phyloP scores from a whole-genome alignment of 2,329 filamentous ascomycete genomes.

The Colletotrichum liriopes region DNA sequence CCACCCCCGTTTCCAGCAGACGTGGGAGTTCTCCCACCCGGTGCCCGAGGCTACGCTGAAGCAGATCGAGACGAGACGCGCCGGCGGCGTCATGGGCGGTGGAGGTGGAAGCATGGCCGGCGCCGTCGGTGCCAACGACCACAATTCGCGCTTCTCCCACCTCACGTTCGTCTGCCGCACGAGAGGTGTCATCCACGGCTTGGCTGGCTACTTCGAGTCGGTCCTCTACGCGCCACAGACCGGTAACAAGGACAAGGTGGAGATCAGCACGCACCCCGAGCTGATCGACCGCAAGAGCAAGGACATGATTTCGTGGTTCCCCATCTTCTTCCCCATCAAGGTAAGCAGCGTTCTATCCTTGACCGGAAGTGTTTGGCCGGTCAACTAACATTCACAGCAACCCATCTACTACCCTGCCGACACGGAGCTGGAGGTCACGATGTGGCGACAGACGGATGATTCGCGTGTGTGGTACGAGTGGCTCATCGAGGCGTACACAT shows the following conservation, averaged over 20 bases:
- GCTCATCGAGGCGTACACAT: constrained; percentile 88
- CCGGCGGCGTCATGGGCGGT: constrained; percentile 76
- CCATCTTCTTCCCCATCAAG: constrained; percentile 97
- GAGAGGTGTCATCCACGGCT: constrained; percentile 88
- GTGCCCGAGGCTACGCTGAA: constrained; percentile 73
- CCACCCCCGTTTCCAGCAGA: constrained; percentile 77
- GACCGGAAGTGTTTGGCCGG: neutral
- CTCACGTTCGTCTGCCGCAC: constrained; percentile 84
- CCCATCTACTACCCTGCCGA: constrained; percentile 89
- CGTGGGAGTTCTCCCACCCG: constrained; percentile 87
- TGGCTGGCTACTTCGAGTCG: constrained; percentile 96
- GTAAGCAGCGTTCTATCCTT: constrained; percentile 62
- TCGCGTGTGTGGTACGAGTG: constrained; percentile 99
- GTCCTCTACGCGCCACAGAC: constrained; percentile 82
- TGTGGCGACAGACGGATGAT: constrained; percentile 97
- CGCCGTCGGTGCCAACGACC: constrained; percentile 87
- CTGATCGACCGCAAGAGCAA: constrained; percentile 93
- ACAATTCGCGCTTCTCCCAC: constrained; percentile 87
- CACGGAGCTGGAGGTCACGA: constrained; percentile 89
- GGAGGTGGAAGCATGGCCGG: constrained; percentile 82
- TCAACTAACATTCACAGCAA: constrained; percentile 66
- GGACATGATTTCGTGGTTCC: constrained; percentile 99
- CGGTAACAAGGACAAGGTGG: constrained; percentile 71
- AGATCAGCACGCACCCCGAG: constrained; percentile 93
- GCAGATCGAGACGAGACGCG: constrained; percentile 69